Percentiles rank a stretch among this genome's conserved stretches.
phyloP scores from a whole-genome alignment of 1,139 yeast species.

The Debaryomycetaceae sp. region DNA sequence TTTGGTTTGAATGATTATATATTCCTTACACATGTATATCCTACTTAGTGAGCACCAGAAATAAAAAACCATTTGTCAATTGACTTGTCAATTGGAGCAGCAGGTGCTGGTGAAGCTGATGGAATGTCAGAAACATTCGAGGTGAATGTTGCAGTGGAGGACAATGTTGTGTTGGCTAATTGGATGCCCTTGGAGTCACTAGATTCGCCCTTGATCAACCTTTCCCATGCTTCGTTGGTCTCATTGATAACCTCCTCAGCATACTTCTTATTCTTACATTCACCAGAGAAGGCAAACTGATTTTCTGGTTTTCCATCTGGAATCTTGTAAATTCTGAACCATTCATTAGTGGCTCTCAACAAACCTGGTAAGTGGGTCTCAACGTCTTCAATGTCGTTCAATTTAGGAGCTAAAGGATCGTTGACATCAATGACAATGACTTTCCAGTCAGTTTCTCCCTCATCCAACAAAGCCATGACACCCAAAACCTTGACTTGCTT shows the following conservation, averaged over 20 bases:
- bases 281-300: slow-evolving; percentile 81
- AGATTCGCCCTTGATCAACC: slow-evolving; percentile 54
- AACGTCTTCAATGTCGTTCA: slow-evolving; percentile 81
- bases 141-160: slow-evolving; percentile 51
- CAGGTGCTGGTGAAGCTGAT: slow-evolving; percentile 64
- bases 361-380: slow-evolving; percentile 81
- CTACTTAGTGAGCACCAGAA: slow-evolving; percentile 65
- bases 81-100: slow-evolving; percentile 95
- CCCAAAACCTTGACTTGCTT: slow-evolving; percentile 89
- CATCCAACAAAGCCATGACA: slow-evolving; percentile 90
- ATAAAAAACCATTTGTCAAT: slow-evolving; percentile 99
- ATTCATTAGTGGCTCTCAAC: slow-evolving; percentile 76
- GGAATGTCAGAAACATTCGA: slow-evolving; percentile 57
- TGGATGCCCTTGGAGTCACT: slow-evolving; percentile 53
- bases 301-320: slow-evolving; percentile 93
- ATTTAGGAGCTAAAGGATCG: slow-evolving; percentile 74
- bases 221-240: slow-evolving; percentile 78
- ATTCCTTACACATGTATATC: background rate
- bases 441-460: slow-evolving; percentile 98
- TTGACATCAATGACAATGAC: slow-evolving; percentile 77
- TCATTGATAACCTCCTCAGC: slow-evolving; percentile 71
- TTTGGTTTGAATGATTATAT: too few relatives aligned
- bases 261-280: slow-evolving; percentile 65
- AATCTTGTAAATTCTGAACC: slow-evolving; percentile 94
- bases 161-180: slow-evolving; percentile 71